Evolutionary conservation across 129 eudicot species (phyloP).

Genomic region (Silybum marianum): DNA sequence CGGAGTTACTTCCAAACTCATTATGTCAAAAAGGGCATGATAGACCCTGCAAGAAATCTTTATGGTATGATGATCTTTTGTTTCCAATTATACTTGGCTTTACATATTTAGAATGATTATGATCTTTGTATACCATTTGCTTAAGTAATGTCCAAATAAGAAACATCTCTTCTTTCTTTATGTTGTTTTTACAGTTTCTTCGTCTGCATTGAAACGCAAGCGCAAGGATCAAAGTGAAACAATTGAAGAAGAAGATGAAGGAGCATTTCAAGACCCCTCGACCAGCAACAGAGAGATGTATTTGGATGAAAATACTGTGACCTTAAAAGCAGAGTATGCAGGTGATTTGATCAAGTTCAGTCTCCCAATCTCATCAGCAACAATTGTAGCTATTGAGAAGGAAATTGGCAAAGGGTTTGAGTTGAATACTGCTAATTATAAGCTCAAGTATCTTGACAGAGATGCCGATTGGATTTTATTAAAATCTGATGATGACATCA

Average conservation of each 20-base stretch:
- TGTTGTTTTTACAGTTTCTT: neutral
- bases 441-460: constrained; percentile 32
- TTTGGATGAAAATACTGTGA: too few relatives aligned
- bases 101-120: too few relatives aligned
- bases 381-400: constrained; percentile 25
- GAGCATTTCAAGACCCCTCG: too few relatives aligned
- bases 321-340: constrained; percentile 28
- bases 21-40: neutral
- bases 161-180: too few relatives aligned
- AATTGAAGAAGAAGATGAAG: too few relatives aligned
- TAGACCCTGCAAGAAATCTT: too few relatives aligned
- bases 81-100: too few relatives aligned
- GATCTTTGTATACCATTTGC: too few relatives aligned
- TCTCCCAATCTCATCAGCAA: constrained; percentile 15
- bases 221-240: too few relatives aligned
- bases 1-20: neutral
- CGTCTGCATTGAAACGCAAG: too few relatives aligned
- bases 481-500: constrained; percentile 26
- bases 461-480: constrained; percentile 35
- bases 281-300: too few relatives aligned
- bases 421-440: constrained; percentile 21
- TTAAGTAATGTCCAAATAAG: too few relatives aligned
- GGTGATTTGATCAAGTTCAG: constrained; percentile 22
- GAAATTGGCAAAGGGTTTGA: constrained; percentile 25
- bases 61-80: neutral